phyloP scores from a whole-genome alignment of 140 eudicot genomes.

The Oenanthe javanica region DNA sequence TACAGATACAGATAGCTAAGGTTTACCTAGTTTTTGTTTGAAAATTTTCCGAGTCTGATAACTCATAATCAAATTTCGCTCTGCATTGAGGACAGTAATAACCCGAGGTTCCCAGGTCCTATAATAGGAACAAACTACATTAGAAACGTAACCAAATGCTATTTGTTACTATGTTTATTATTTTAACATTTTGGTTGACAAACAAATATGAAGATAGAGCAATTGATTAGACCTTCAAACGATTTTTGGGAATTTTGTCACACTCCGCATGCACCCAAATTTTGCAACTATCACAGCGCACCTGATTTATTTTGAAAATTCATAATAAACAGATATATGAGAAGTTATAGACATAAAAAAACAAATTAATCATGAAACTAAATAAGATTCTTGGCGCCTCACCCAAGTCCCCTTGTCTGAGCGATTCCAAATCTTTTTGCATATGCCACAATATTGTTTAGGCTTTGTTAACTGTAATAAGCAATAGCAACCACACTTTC shows the following conservation, averaged over 20 bases:
- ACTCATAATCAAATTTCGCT: conserved; percentile 79
- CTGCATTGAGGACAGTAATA: conserved; percentile 88
- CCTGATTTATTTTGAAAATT: conserved; percentile 28
- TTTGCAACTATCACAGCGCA: conserved; percentile 90
- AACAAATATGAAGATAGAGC: conserved; percentile 4
- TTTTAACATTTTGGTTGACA: neutral
- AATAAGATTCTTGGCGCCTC: conserved; percentile 19
- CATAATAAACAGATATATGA: too few species aligned
- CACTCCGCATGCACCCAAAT: conserved; percentile 97
- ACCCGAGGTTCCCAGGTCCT: conserved; percentile 65
- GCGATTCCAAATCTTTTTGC: conserved; percentile 86
- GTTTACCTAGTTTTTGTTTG: conserved; percentile 53
- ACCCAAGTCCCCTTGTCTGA: conserved; percentile 90
- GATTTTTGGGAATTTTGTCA: conserved; percentile 70
- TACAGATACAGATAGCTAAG: neutral
- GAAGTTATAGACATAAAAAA: neutral
- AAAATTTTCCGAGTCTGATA: conserved; percentile 72
- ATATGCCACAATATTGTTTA: conserved; percentile 82
- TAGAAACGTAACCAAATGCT: conserved; percentile 5
- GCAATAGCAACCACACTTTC: conserved; percentile 6
- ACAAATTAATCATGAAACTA: neutral
- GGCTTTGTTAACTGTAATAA: conserved; percentile 57
- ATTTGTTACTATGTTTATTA: neutral
- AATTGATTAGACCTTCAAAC: conserved; percentile 49
- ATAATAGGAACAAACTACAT: conserved; percentile 7